Conservation (phyloP, 176 grass and related monocot species). For the Carex scoparia region DNA sequence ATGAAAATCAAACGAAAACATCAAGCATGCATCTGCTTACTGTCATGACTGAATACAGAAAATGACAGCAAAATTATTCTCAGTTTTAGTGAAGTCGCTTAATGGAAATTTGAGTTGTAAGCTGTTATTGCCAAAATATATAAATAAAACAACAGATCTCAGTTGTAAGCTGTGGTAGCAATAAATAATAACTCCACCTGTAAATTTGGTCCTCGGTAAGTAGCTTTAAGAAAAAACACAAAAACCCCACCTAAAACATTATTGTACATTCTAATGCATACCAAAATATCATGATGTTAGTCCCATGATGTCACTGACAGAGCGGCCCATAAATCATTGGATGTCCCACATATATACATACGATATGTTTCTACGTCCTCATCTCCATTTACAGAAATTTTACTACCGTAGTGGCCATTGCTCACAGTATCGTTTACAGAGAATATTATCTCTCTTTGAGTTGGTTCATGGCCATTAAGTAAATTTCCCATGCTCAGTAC, state of each 20-base stretch:
- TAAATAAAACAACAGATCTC: background rate
- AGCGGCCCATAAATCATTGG: conserved; percentile 84
- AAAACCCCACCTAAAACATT: background rate
- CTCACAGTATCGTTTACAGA: conserved; percentile 60
- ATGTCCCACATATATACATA: conserved; percentile 92
- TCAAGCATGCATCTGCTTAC: background rate
- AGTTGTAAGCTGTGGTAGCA: background rate
- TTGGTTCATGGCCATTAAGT: conserved; percentile 89
- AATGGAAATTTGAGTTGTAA: background rate
- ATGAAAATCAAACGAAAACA: background rate
- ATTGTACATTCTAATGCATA: background rate
- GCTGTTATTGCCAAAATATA: background rate
- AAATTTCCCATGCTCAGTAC: conserved; percentile 99
- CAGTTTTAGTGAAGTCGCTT: background rate
- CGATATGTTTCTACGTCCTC: conserved; percentile 78
- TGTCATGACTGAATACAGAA: background rate
- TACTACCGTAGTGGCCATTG: conserved; percentile 57
- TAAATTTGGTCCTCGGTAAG: background rate
- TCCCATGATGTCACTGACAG: conserved; percentile 94
- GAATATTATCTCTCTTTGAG: conserved; percentile 80
- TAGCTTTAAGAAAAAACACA: background rate
- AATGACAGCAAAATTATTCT: background rate
- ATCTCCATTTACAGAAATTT: conserved; percentile 37
- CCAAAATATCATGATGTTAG: conserved; percentile 24
- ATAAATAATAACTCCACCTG: background rate